Percentiles rank a stretch among this genome's conserved stretches.
phyloP scores from a whole-genome alignment of 73 alveolate genomes.

The Urostyla sp. region DNA sequence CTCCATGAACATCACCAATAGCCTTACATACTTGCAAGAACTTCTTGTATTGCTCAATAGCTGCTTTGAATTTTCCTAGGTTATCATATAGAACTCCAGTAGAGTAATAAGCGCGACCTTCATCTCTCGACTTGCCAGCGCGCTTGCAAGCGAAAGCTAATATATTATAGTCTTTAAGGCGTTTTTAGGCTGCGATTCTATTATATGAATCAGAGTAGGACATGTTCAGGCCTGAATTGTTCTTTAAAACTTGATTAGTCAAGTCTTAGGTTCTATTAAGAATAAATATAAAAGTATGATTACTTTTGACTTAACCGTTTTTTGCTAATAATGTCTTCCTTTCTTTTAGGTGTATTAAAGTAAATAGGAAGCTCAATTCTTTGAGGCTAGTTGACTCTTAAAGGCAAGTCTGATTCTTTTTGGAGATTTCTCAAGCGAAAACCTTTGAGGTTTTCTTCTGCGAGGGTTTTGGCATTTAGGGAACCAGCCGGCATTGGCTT shows the following conservation, averaged over 20 bases:
- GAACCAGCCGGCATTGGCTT: slow-evolving; percentile 65
- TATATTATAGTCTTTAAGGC: slow-evolving; percentile 87
- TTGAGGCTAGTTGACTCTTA: slow-evolving; percentile 76
- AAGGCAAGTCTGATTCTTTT: slow-evolving; percentile 68
- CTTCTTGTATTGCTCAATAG: slow-evolving; percentile 79
- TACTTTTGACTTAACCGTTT: slow-evolving; percentile 37
- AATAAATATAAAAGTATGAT: background rate
- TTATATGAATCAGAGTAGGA: slow-evolving; percentile 74
- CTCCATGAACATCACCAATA: slow-evolving; percentile 88
- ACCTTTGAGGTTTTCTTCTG: slow-evolving; percentile 74
- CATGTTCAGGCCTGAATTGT: slow-evolving; percentile 66
- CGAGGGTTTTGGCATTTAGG: slow-evolving; percentile 67
- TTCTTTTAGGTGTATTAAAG: slow-evolving; percentile 86
- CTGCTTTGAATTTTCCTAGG: slow-evolving; percentile 77
- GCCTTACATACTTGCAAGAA: slow-evolving; percentile 82
- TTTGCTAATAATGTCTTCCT: slow-evolving; percentile 51
- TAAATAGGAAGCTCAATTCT: slow-evolving; percentile 86
- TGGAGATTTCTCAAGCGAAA: slow-evolving; percentile 62
- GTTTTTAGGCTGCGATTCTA: slow-evolving; percentile 73
- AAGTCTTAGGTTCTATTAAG: background rate
- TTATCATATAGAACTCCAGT: slow-evolving; percentile 90
- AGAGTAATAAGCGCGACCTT: slow-evolving; percentile 92
- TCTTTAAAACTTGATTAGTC: slow-evolving; percentile 17
- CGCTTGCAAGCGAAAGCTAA: slow-evolving; percentile 92
- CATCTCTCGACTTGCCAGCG: slow-evolving; percentile 93